Conservation (phyloP, 768 basidiomycete genomes). For the Mycena floridula region DNA sequence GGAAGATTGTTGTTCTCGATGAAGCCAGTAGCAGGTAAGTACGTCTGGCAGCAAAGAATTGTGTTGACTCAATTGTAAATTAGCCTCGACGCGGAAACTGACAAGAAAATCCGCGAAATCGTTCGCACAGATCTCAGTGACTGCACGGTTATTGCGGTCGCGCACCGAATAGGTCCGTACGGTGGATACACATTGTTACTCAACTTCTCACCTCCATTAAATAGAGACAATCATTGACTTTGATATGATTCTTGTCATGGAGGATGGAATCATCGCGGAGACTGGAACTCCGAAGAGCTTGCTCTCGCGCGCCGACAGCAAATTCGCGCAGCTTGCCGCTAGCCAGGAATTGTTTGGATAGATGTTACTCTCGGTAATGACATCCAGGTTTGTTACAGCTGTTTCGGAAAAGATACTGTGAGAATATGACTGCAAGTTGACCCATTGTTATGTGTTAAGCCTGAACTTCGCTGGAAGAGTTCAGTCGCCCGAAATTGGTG, state of each 20-base stretch:
- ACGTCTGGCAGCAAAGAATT: not conserved
- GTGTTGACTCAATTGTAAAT: not conserved
- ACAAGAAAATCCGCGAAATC: slow-evolving; percentile 1
- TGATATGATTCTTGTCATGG: slow-evolving; percentile 6
- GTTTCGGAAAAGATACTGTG: no score
- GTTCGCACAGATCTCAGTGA: slow-evolving; percentile 1
- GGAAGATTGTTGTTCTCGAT: slow-evolving; percentile 9
- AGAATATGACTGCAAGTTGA: no score
- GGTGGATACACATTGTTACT: not conserved
- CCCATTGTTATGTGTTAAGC: no score
- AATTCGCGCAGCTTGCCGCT: slow-evolving; percentile 2
- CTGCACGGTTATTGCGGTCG: slow-evolving; percentile 7
- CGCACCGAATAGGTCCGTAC: slow-evolving; percentile 7
- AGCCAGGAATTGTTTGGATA: no score
- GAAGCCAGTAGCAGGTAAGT: slow-evolving; percentile 5
- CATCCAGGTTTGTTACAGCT: no score
- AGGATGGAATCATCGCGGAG: slow-evolving; percentile 8
- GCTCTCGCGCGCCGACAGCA: not conserved
- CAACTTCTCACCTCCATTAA: not conserved
- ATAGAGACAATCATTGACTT: slow-evolving; percentile 9
- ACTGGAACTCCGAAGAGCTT: slow-evolving; percentile 3
- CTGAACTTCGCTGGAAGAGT: no score
- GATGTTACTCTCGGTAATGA: no score
- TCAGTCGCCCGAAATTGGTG: no score
- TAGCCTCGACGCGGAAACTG: slow-evolving; percentile 5